Evolutionary conservation across 352 stramenopile genomes (phyloP).

Genomic region (Phytophthora tentaculata): DNA sequence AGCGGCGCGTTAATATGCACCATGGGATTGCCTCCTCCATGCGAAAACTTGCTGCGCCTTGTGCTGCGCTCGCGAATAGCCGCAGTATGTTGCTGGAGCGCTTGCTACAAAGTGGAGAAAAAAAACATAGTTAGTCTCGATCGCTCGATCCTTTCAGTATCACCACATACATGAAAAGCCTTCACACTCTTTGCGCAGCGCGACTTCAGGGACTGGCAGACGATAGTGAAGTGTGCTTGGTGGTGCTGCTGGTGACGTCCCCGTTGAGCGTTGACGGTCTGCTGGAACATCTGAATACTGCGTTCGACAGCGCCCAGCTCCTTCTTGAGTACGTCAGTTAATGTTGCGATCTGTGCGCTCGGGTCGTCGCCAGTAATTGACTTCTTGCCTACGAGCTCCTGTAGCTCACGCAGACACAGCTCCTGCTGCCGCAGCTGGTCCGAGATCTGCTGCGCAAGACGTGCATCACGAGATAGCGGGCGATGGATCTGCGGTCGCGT

Average conservation of each 20-base stretch:
- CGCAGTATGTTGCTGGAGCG: constrained; percentile 66
- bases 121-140: constrained; percentile 13
- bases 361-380: constrained; percentile 81
- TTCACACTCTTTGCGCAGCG: constrained; percentile 85
- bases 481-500: constrained; percentile 54
- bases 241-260: constrained; percentile 71
- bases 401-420: constrained; percentile 75
- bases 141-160: neutral
- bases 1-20: constrained; percentile 83
- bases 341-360: constrained; percentile 74
- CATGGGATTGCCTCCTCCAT: constrained; percentile 72
- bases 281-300: constrained; percentile 74
- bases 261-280: constrained; percentile 56
- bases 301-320: constrained; percentile 68
- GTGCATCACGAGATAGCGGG: constrained; percentile 75
- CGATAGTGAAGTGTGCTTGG: constrained; percentile 80
- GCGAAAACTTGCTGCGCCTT: constrained; percentile 82
- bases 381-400: constrained; percentile 77
- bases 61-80: constrained; percentile 80
- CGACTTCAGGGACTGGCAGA: constrained; percentile 82
- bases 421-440: constrained; percentile 85
- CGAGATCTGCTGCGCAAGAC: constrained; percentile 78
- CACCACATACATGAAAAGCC: constrained; percentile 67
- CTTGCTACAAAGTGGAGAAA: constrained; percentile 46
- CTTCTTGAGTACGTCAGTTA: constrained; percentile 84